Percentiles rank a stretch among this genome's conserved stretches.
Evolutionary conservation across 208 protist genomes (phyloP).

Genomic region (Endotrypanum monterogeii): DNA sequence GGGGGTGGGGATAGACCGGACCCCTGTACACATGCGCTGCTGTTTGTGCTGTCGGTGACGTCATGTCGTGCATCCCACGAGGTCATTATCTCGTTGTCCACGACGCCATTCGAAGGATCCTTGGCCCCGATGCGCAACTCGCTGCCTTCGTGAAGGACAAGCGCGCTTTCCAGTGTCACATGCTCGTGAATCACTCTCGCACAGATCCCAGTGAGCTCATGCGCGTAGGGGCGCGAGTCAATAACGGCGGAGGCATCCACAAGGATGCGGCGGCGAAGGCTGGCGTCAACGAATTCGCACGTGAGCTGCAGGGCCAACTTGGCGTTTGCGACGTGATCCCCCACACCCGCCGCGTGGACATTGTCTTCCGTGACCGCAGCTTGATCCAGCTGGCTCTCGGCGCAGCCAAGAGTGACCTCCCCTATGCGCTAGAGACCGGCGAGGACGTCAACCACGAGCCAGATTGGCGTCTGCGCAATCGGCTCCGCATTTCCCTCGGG

Average conservation of each 20-base stretch:
- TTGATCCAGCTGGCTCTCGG: slow-evolving; percentile 76
- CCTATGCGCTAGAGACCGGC: slow-evolving; percentile 15
- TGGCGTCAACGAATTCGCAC: slow-evolving; percentile 46
- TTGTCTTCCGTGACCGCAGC: slow-evolving; percentile 69
- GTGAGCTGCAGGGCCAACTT: slow-evolving; percentile 57
- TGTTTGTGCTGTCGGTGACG: neutral
- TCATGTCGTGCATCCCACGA: slow-evolving; percentile 46
- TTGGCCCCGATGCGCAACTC: slow-evolving; percentile 47
- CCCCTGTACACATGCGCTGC: neutral
- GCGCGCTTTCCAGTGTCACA: slow-evolving; percentile 82
- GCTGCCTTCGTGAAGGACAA: slow-evolving; percentile 77
- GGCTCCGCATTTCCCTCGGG: slow-evolving; percentile 83
- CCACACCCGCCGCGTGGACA: slow-evolving; percentile 57
- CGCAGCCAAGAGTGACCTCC: slow-evolving; percentile 34
- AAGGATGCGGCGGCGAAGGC: slow-evolving; percentile 8
- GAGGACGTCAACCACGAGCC: slow-evolving; percentile 47
- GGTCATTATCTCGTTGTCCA: slow-evolving; percentile 81
- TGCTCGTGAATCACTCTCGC: slow-evolving; percentile 69
- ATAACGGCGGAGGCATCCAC: neutral
- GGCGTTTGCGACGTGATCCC: slow-evolving; percentile 59
- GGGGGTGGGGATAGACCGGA: neutral
- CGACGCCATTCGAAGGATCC: slow-evolving; percentile 68
- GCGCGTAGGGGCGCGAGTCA: neutral
- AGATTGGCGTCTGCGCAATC: slow-evolving; percentile 66
- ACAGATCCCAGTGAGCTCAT: slow-evolving; percentile 37